Conservation (phyloP, 179 eudicot genomes). For the Corrigiola litoralis region DNA sequence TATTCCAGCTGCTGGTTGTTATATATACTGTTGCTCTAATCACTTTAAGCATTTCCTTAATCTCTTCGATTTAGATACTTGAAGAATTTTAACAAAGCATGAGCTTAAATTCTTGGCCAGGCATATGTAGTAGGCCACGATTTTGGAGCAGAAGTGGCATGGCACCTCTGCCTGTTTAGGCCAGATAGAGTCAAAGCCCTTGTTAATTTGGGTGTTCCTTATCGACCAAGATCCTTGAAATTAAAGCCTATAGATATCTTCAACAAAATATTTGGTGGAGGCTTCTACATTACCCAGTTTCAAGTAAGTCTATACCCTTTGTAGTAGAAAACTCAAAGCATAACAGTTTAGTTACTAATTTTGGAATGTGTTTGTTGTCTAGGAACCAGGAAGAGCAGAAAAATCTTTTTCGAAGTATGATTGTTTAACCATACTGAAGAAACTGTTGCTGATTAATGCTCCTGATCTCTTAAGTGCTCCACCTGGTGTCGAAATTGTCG, state of each 20-base stretch:
- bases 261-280: constrained; percentile 11
- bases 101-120: not conserved
- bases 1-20: no score
- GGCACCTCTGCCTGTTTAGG: constrained; percentile 37
- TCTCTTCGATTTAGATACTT: no score
- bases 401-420: constrained; percentile 23
- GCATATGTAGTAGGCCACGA: constrained; percentile 39
- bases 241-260: constrained; percentile 14
- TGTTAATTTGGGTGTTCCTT: constrained; percentile 25
- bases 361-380: not conserved
- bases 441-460: constrained; percentile 16
- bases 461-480: constrained; percentile 29
- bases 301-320: constrained; percentile 16
- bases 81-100: not conserved
- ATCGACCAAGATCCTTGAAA: constrained; percentile 9
- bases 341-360: not conserved
- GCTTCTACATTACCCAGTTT: constrained; percentile 25
- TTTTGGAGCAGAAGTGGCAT: constrained; percentile 37
- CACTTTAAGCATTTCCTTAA: no score
- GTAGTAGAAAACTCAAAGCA: not conserved
- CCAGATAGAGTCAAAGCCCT: constrained; percentile 29
- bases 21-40: no score
- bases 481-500: constrained; percentile 21
- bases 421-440: constrained; percentile 22
- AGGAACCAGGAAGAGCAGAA: constrained; percentile 32